A percentile compares a stretch with the other conserved stretches of the same genome.
These are phyloP conservation scores for Beta vulgaris DNA, from an alignment of 148 eudicot species.

Conservation along the genomic window DNA sequence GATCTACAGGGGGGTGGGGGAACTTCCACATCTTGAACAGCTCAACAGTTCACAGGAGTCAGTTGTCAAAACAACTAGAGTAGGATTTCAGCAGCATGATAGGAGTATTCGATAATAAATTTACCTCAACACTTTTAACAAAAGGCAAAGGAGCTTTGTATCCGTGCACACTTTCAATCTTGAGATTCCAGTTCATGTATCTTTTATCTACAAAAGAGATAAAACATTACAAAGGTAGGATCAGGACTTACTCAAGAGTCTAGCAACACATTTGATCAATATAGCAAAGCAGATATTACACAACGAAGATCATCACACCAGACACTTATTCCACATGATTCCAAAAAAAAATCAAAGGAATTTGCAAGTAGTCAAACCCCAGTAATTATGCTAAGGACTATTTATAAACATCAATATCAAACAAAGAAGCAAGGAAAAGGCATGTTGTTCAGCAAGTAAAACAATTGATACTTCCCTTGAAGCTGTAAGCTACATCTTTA, in stretches of 20 bases:
- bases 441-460: background rate
- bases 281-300: background rate
- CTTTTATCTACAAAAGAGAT: constrained; percentile 53
- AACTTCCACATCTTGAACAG: too few species aligned
- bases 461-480: background rate
- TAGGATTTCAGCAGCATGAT: background rate
- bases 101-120: constrained; percentile 16
- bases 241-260: background rate
- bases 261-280: background rate
- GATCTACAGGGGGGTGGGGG: too few species aligned
- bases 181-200: constrained; percentile 81
- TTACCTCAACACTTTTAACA: constrained; percentile 67
- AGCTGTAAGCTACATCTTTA: background rate
- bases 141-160: constrained; percentile 77
- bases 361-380: background rate
- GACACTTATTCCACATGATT: background rate
- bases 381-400: background rate
- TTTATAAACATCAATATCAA: background rate
- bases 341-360: background rate
- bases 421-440: background rate
- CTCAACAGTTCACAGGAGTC: background rate
- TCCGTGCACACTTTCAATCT: constrained; percentile 74
- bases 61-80: background rate
- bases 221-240: background rate
- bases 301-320: background rate